Evolutionary conservation across 2,329 filamentous ascomycete species (phyloP).

Genomic region (Exophiala oligosperma): DNA sequence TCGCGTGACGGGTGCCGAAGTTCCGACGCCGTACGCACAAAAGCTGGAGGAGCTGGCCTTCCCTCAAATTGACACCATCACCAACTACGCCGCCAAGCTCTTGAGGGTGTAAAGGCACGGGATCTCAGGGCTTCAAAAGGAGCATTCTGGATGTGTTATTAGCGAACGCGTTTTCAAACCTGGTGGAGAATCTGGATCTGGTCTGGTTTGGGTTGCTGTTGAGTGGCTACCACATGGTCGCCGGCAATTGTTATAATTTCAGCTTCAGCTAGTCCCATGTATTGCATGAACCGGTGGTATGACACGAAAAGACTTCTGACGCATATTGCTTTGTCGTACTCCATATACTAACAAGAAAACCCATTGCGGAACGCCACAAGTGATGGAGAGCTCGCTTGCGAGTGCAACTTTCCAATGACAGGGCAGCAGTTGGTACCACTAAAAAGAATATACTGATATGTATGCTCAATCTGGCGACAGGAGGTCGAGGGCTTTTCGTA

Average conservation of each 20-base stretch:
- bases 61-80: slow-evolving; percentile 85
- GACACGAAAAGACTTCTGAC: background rate
- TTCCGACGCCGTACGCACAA: slow-evolving; percentile 92
- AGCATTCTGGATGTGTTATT: slow-evolving; percentile 25
- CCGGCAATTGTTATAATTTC: slow-evolving; percentile 10
- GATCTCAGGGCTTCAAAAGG: slow-evolving; percentile 7
- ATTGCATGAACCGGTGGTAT: background rate
- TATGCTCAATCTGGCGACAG: too few relatives aligned
- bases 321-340: background rate
- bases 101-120: slow-evolving; percentile 64
- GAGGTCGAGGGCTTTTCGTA: too few relatives aligned
- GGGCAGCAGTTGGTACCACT: too few relatives aligned
- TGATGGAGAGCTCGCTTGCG: background rate
- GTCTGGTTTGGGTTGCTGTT: slow-evolving; percentile 10
- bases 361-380: background rate
- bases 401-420: too few relatives aligned
- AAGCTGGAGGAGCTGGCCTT: slow-evolving; percentile 94
- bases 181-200: slow-evolving; percentile 10
- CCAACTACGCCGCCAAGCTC: slow-evolving; percentile 85
- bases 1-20: slow-evolving; percentile 93
- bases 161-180: slow-evolving; percentile 23
- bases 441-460: too few relatives aligned
- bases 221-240: slow-evolving; percentile 16
- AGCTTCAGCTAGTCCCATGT: slow-evolving; percentile 14
- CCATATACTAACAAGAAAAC: too few relatives aligned